phyloP scores from a whole-genome alignment of 176 grass and related monocot genomes.

The Carex littledalei region DNA sequence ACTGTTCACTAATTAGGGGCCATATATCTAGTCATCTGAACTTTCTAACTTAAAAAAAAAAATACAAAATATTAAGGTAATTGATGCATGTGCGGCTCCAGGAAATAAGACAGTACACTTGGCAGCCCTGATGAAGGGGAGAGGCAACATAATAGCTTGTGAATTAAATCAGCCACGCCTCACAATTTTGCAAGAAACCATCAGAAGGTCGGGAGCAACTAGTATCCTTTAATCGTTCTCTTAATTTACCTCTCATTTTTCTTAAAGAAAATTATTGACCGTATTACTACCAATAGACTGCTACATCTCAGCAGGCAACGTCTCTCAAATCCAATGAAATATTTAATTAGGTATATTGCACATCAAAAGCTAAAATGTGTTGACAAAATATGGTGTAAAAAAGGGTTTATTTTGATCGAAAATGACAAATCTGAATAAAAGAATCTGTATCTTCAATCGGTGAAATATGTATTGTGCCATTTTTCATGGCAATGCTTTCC shows the following conservation, averaged over 20 bases:
- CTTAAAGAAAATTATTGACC: neutral
- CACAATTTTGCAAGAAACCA: conserved; percentile 68
- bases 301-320: neutral
- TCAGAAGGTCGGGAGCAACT: conserved; percentile 78
- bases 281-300: neutral
- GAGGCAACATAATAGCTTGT: conserved; percentile 77
- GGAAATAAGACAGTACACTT: conserved; percentile 97
- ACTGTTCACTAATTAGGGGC: neutral
- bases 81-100: conserved; percentile 99
- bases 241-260: neutral
- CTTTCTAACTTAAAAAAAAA: neutral
- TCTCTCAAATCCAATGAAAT: neutral
- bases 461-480: neutral
- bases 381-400: neutral
- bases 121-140: conserved; percentile 80
- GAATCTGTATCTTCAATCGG: neutral
- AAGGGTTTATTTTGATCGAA: neutral
- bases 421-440: neutral
- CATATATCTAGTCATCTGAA: neutral
- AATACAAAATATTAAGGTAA: conserved; percentile 62
- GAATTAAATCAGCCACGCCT: conserved; percentile 74
- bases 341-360: neutral
- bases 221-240: conserved; percentile 61
- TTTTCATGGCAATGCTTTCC: neutral
- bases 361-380: neutral